Percentiles rank a stretch among this genome's conserved stretches.
These are phyloP conservation scores for Rutstroemia sydowiana DNA, from an alignment of 2,329 filamentous ascomycete genomes.

Conservation along the genomic window DNA sequence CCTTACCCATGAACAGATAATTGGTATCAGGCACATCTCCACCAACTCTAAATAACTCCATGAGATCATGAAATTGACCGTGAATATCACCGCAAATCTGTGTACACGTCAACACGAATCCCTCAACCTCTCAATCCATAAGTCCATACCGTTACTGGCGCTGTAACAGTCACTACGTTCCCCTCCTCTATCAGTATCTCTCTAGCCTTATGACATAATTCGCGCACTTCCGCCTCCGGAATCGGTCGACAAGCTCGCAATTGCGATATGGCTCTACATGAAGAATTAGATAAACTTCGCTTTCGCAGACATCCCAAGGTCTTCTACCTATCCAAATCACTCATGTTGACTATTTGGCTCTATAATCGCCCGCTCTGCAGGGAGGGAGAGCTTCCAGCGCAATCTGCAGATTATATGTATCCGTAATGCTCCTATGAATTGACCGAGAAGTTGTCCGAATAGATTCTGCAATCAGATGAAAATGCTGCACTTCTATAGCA, in stretches of 20 bases:
- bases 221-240: slow-evolving; percentile 88
- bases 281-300: slow-evolving; percentile 6
- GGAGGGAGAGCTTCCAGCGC: neutral
- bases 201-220: slow-evolving; percentile 93
- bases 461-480: neutral
- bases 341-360: slow-evolving; percentile 50
- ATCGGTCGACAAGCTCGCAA: slow-evolving; percentile 93
- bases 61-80: slow-evolving; percentile 91
- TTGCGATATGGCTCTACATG: slow-evolving; percentile 78
- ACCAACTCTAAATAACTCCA: slow-evolving; percentile 92
- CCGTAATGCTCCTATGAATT: neutral
- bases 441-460: neutral
- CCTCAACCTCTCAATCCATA: neutral
- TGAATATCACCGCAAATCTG: slow-evolving; percentile 96
- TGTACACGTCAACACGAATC: slow-evolving; percentile 10
- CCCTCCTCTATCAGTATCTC: slow-evolving; percentile 96
- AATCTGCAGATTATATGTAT: neutral
- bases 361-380: neutral
- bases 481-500: neutral
- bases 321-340: slow-evolving; percentile 83
- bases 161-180: slow-evolving; percentile 91
- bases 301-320: neutral
- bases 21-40: slow-evolving; percentile 93
- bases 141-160: slow-evolving; percentile 71
- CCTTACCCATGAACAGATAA: slow-evolving; percentile 90